These are phyloP conservation scores for Rhizopogon sp. DNA, from an alignment of 768 basidiomycete species.

Conservation along the genomic window DNA sequence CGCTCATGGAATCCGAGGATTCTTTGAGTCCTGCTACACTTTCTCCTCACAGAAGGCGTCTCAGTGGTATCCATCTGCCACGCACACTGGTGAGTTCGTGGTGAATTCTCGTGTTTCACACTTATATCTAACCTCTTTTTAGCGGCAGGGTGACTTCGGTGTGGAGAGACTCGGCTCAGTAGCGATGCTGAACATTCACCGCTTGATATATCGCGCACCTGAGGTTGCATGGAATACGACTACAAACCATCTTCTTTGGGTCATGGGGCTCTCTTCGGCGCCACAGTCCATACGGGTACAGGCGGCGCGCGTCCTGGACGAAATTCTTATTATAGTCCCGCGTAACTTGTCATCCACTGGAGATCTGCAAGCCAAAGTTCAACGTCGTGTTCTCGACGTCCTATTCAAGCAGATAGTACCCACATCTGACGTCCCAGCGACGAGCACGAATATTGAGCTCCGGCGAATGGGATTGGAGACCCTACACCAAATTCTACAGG, in stretches of 20 bases:
- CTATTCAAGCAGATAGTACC: conserved; percentile 74
- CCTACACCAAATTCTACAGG: conserved; percentile 84
- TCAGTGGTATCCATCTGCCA: conserved; percentile 86
- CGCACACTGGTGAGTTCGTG: conserved; percentile 59
- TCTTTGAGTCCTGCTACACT: conserved; percentile 30
- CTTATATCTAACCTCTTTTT: neutral
- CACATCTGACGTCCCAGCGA: conserved; percentile 30
- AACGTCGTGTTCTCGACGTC: conserved; percentile 80
- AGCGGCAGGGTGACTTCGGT: conserved; percentile 95
- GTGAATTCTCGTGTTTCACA: neutral
- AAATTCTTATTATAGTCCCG: conserved; percentile 74
- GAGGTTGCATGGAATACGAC: conserved; percentile 82
- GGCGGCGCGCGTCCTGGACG: conserved; percentile 82
- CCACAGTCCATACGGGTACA: conserved; percentile 82
- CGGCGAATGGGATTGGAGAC: conserved; percentile 87
- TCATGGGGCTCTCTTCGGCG: conserved; percentile 65
- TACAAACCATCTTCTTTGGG: conserved; percentile 73
- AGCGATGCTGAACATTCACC: conserved; percentile 77
- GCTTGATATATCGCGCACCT: conserved; percentile 79
- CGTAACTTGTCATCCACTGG: conserved; percentile 58
- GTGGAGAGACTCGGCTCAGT: conserved; percentile 81
- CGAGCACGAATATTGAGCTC: conserved; percentile 61
- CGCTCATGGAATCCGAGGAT: conserved; percentile 18
- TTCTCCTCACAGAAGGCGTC: conserved; percentile 58
- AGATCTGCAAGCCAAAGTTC: conserved; percentile 65